Percentiles rank a stretch among this genome's conserved stretches.
These are phyloP conservation scores for Candida ascalaphidarum DNA, from an alignment of 805 yeast species.

Conservation along the genomic window DNA sequence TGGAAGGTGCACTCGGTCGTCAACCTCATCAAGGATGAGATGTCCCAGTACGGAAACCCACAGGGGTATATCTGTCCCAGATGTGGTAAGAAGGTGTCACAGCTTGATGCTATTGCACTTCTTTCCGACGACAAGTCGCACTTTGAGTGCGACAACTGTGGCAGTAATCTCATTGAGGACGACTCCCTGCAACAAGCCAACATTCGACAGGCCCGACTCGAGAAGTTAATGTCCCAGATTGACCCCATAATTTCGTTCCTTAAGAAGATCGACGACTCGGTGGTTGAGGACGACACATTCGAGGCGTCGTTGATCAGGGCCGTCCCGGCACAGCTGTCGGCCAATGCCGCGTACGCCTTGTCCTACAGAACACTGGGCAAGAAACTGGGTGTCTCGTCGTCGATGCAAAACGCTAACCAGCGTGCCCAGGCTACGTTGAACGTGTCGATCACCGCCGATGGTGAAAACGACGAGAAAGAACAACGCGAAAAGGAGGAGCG, in stretches of 20 bases:
- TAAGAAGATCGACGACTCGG: constrained; percentile 41
- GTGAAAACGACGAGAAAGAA: constrained; percentile 64
- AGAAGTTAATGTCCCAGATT: constrained; percentile 78
- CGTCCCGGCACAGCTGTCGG: constrained; percentile 72
- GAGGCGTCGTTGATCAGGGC: constrained; percentile 61
- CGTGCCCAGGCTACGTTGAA: constrained; percentile 79
- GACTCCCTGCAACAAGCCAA: constrained; percentile 78
- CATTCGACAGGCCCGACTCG: constrained; percentile 72
- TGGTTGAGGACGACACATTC: constrained; percentile 31
- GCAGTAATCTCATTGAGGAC: constrained; percentile 71
- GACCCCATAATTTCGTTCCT: constrained; percentile 80
- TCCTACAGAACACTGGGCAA: constrained; percentile 34
- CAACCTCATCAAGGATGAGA: constrained; percentile 67
- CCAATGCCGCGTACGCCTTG: constrained; percentile 63
- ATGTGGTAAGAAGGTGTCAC: constrained; percentile 73
- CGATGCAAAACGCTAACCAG: constrained; percentile 41
- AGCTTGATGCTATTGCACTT: constrained; percentile 80
- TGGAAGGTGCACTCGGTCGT: constrained; percentile 93
- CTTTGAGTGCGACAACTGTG: constrained; percentile 81
- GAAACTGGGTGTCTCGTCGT: constrained; percentile 21
- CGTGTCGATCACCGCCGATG: constrained; percentile 83
- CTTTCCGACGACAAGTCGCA: constrained; percentile 72
- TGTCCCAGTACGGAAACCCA: constrained; percentile 79
- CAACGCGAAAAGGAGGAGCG: constrained; percentile 56
- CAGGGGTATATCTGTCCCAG: constrained; percentile 90